Conservation (phyloP, 768 basidiomycete genomes). For the Boletus insuetus region DNA sequence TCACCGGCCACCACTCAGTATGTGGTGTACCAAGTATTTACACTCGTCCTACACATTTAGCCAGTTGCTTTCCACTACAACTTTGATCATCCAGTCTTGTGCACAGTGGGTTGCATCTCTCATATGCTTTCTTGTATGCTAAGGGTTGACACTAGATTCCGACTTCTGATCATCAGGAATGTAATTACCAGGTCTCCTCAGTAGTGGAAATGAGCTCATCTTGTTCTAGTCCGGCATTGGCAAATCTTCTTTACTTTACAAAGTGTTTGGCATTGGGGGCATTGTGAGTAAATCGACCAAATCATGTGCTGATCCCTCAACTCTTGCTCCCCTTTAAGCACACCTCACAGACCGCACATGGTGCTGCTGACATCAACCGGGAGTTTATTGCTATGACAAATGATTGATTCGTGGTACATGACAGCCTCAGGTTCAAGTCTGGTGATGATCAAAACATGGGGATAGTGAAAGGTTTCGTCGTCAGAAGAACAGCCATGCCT, state of each 20-base stretch:
- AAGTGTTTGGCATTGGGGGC: conserved; percentile 6
- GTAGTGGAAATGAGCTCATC: background rate
- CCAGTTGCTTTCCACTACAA: conserved; percentile 6
- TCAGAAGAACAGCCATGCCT: conserved; percentile 1
- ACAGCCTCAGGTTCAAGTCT: background rate
- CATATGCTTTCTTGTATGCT: background rate
- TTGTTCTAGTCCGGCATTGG: conserved; percentile 12
- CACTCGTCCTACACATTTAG: background rate
- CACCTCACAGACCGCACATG: background rate
- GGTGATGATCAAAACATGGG: conserved; percentile 8
- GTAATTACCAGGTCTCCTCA: background rate
- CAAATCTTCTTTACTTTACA: conserved; percentile 10
- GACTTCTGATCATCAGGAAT: conserved; percentile 16
- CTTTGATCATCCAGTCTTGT: conserved; percentile 7
- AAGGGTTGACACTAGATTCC: conserved; percentile 1
- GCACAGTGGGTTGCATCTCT: background rate
- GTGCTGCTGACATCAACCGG: background rate
- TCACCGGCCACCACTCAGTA: conserved; percentile 1
- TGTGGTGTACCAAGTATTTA: background rate
- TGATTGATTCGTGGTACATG: background rate
- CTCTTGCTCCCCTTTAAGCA: background rate
- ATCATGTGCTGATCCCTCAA: background rate
- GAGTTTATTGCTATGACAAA: background rate
- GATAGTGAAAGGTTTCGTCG: background rate
- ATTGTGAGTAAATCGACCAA: background rate